These are phyloP conservation scores for Aspergillus fructus DNA, from an alignment of 2,329 filamentous ascomycete species.

Conservation along the genomic window DNA sequence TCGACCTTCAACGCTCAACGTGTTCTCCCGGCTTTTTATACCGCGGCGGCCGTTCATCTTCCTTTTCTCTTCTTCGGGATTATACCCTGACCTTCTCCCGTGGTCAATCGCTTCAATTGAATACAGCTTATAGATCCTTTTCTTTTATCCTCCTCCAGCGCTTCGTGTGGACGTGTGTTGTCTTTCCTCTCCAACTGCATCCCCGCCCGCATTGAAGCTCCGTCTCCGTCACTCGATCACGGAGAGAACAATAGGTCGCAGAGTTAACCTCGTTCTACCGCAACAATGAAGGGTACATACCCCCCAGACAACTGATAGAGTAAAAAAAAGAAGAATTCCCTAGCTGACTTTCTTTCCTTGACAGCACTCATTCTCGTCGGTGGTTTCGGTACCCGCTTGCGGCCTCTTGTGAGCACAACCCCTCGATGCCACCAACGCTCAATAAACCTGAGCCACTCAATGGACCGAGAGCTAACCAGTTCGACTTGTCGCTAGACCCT, in stretches of 20 bases:
- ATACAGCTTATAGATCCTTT: not conserved
- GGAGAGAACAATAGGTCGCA: slow-evolving; percentile 3
- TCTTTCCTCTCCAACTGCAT: not conserved
- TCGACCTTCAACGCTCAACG: slow-evolving; percentile 19
- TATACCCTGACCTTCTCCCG: not conserved
- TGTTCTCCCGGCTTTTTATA: slow-evolving; percentile 28
- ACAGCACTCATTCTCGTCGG: slow-evolving; percentile 96
- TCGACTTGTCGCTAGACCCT: slow-evolving; percentile 65
- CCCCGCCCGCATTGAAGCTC: slow-evolving; percentile 9
- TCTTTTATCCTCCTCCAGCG: not conserved
- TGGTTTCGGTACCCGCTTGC: slow-evolving; percentile 96
- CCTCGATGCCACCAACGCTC: slow-evolving; percentile 25
- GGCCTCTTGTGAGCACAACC: slow-evolving; percentile 73
- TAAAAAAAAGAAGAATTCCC: not conserved
- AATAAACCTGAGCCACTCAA: slow-evolving; percentile 1
- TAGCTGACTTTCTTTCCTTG: slow-evolving; percentile 15
- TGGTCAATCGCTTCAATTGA: slow-evolving; percentile 1
- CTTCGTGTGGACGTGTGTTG: not conserved
- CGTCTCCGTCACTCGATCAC: slow-evolving; percentile 13
- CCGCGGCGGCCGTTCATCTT: slow-evolving; percentile 11
- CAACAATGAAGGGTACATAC: slow-evolving; percentile 20
- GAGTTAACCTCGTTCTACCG: slow-evolving; percentile 8
- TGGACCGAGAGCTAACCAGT: slow-evolving; percentile 17
- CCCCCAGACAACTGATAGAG: not conserved
- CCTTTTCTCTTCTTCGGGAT: slow-evolving; percentile 1